Conservation (phyloP, 352 stramenopile genomes). For the Aphanomyces invadans region DNA sequence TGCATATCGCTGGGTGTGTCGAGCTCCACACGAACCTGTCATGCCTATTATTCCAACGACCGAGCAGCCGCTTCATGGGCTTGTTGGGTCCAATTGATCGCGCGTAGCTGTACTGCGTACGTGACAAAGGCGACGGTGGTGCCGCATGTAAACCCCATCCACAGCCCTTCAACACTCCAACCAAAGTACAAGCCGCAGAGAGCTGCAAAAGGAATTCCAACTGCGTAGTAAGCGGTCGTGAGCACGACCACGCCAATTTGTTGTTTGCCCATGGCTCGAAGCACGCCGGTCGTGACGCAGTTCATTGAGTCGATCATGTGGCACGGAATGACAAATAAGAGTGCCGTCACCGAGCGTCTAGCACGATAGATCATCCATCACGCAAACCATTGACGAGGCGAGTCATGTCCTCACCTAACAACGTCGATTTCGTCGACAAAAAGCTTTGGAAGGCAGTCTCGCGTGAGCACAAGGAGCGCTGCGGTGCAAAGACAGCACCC, state of each 20-base stretch:
- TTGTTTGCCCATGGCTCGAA: slow-evolving; percentile 54
- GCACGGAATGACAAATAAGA: slow-evolving; percentile 41
- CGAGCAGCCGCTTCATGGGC: slow-evolving; percentile 39
- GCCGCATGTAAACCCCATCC: slow-evolving; percentile 48
- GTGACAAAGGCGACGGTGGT: slow-evolving; percentile 36
- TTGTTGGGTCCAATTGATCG: slow-evolving; percentile 56
- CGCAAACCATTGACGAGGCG: background rate
- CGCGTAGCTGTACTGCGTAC: slow-evolving; percentile 42
- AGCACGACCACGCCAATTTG: slow-evolving; percentile 51
- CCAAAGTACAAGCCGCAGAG: slow-evolving; percentile 43
- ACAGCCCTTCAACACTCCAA: slow-evolving; percentile 47
- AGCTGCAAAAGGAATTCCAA: slow-evolving; percentile 58
- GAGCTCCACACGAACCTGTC: too few relatives aligned
- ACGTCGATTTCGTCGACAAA: slow-evolving; percentile 30
- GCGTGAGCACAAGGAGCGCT: slow-evolving; percentile 31
- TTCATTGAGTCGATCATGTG: slow-evolving; percentile 48
- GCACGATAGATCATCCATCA: background rate
- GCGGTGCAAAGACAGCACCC: slow-evolving; percentile 34
- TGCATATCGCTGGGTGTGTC: too few relatives aligned
- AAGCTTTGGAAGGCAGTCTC: slow-evolving; percentile 35
- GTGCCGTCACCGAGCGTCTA: slow-evolving; percentile 32
- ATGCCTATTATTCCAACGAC: background rate
- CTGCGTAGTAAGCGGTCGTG: slow-evolving; percentile 63
- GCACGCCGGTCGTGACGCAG: slow-evolving; percentile 52
- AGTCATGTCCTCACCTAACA: slow-evolving; percentile 25